A percentile compares a stretch with the other conserved stretches of the same genome.
Evolutionary conservation across 208 protist species (phyloP).

Genomic region (Trypanosoma lewisi): DNA sequence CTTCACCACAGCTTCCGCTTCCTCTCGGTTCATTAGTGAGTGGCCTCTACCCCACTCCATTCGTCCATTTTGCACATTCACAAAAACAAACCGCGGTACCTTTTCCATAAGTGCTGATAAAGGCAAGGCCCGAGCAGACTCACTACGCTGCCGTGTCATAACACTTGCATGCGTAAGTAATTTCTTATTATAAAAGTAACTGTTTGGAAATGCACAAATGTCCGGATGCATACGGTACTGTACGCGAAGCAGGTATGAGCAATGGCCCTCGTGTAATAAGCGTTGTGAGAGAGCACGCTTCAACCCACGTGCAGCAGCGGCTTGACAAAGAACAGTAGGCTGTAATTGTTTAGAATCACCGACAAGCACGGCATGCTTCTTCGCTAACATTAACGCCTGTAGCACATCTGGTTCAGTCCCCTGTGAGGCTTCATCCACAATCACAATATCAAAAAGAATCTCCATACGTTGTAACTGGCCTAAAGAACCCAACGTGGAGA

Average conservation of each 20-base stretch:
- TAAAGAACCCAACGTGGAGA: conserved; percentile 83
- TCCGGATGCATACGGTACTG: conserved; percentile 92
- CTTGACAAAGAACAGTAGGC: conserved; percentile 76
- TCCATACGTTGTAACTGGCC: conserved; percentile 44
- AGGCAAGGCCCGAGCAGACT: not conserved
- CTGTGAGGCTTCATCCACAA: conserved; percentile 93
- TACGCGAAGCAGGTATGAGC: conserved; percentile 63
- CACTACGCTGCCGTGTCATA: conserved; percentile 12
- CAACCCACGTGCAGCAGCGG: conserved; percentile 54
- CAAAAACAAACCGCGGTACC: conserved; percentile 64
- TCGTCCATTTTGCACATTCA: conserved; percentile 44
- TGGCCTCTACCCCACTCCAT: conserved; percentile 48
- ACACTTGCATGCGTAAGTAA: conserved; percentile 53
- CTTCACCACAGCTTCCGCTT: conserved; percentile 61
- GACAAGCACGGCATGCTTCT: conserved; percentile 65
- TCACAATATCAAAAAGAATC: conserved; percentile 70
- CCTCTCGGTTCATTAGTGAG: conserved; percentile 44
- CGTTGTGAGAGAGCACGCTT: conserved; percentile 71
- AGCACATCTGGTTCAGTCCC: conserved; percentile 85
- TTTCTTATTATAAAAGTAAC: conserved; percentile 71
- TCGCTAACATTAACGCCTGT: conserved; percentile 61
- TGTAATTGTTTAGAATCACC: conserved; percentile 91
- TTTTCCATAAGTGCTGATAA: conserved; percentile 21
- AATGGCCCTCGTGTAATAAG: conserved; percentile 57
- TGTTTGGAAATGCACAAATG: conserved; percentile 83